phyloP scores from a whole-genome alignment of 2,329 filamentous ascomycete genomes.

The Xylaria arbuscula region DNA sequence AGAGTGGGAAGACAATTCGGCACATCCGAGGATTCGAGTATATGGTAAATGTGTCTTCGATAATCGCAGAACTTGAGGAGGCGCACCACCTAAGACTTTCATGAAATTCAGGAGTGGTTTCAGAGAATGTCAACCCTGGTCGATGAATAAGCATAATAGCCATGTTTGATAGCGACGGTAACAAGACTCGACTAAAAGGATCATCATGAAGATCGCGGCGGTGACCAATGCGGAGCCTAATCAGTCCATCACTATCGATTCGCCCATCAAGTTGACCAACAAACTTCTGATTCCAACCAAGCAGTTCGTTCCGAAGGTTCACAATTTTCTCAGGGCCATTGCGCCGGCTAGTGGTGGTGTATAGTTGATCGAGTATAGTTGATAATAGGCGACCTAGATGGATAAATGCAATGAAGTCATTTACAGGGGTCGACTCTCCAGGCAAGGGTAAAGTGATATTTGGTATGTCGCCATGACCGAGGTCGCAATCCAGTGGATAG shows the following conservation, averaged over 20 bases:
- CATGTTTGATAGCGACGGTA: not conserved
- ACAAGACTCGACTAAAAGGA: not conserved
- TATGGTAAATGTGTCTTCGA: not conserved
- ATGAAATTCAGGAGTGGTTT: not conserved
- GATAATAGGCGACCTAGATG: not conserved
- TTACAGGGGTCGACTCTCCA: conserved; percentile 1
- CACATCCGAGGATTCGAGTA: not conserved
- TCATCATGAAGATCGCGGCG: not conserved
- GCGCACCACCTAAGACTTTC: not conserved
- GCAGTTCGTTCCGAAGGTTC: not conserved
- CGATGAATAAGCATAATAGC: not conserved
- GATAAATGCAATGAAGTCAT: not conserved
- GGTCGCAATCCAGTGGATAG: not conserved
- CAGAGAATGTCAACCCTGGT: not conserved
- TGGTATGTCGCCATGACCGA: not conserved
- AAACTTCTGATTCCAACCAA: not conserved
- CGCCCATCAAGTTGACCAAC: not conserved
- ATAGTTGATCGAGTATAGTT: not conserved
- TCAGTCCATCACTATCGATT: not conserved
- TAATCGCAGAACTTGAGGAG: not conserved
- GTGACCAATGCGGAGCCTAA: not conserved
- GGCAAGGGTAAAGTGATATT: not conserved
- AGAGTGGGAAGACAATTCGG: not conserved
- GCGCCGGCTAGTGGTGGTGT: not conserved
- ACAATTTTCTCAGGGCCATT: not conserved